Evolutionary conservation across 169 alveolate species (phyloP), one percentile per base, ranked within the genome.

Genomic region (Cryptosporidium meleagridis): DNA sequence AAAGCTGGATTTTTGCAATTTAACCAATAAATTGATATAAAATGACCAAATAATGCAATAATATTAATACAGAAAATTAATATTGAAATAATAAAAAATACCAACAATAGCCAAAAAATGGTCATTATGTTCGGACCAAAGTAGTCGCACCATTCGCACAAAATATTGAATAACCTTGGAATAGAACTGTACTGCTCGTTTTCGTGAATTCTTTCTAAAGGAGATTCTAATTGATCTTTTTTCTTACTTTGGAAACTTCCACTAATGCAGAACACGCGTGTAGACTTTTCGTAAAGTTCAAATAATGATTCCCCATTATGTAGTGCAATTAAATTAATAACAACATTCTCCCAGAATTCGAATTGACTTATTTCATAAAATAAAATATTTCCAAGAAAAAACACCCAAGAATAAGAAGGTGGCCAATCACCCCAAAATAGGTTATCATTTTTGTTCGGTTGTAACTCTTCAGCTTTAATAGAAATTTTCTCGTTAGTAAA

Each of bases 361-460:
- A 67, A 62, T 67, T 62, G 65, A 29, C 51, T 62, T 33, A 80
- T 48, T 31, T 80, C 67, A 61, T 48, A 21, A 62, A 62, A 80
- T 26, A 80, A 65, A 80, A 65, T 41, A 44, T 62, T 80, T 5
- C 89, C 89, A n/a, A 80, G 68, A 44, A 80, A 80, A 65, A 80
- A 80, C 21, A 80, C 80, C 89, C 89, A 80, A 8, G 89, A 80
- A 44, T 62, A 65, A 18, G 89, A 65, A 37, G 89, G 89, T 44
- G 89, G 89, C 89, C 89, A 80, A 48, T 80, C 89, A 31, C 89
- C 89, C 89, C 89, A 80, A 59, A 80, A 80, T 29, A 59, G 29
- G 37, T 59, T 62, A 62, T 80, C 62, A 18, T 80, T 73, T 73
- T 59, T 73, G 35, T 41, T 62, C 7, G 89, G 89, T 80, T 80